Base-by-base conservation (phyloP, 148 eudicot genomes). In the Persicaria tinctoria region DNA sequence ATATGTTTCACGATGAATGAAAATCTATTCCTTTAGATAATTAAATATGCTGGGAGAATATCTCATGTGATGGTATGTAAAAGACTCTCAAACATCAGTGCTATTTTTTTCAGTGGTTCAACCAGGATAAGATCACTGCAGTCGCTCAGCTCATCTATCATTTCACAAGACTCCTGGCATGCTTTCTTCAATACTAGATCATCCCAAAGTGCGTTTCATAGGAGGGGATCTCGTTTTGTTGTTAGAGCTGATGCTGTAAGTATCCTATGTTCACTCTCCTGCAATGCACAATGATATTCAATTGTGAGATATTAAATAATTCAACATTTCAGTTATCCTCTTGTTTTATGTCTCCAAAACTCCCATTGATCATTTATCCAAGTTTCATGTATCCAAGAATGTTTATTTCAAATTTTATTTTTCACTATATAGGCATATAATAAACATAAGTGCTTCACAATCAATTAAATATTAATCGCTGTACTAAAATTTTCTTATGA, bases 191-290 rank as follows among this genome's bases (percentile, higher is more conserved):
- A 74, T 74, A 50, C 81, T 41, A 74, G 68, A 47, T 77, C 85
- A 72, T 74, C 80, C 79, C 85, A 76, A 46, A 82, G 81, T 77
- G 59, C 83, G 68, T 78, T 68, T 68, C 76, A 73, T 51, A 84
- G 47, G 49, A 83, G 93, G 82, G 92, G 90, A 77, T 77, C 77
- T 70, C 88, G 96, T 48, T 77, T 93, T 17, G 46, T 89, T 77
- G 96, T 93, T 76, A 89, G 90, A 82, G 98, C 98, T 73, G 84
- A 83, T 74, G 77, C 85, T 73, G 98, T 93, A 80, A 93, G 98
- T 84, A 46, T 79, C 46, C 69, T 54, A 17, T 46, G 32, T 5
- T 46, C 13, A 48, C 53, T 70, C 46, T 46, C n/a, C 57, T 38
- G 53, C 53, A 46, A 16, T 70, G 50, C 12, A 60, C 23, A 60